phyloP scores from a whole-genome alignment of 352 stramenopile species.

The Aphanomyces astaci region DNA sequence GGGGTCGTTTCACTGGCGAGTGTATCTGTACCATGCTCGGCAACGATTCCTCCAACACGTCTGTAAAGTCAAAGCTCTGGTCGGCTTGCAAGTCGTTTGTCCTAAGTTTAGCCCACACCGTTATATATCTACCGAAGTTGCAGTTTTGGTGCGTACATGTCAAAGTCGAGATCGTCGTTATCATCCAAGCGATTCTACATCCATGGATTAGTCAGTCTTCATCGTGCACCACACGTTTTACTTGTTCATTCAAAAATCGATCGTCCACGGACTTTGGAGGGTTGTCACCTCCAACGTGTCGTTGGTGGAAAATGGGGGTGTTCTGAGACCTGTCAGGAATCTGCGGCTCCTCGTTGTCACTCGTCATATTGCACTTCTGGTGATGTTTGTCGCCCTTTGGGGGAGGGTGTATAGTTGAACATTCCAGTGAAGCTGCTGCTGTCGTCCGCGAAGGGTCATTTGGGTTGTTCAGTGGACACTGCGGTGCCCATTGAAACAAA shows the following conservation, averaged over 20 bases:
- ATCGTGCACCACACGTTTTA: background rate
- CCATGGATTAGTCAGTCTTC: background rate
- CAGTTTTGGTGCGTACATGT: conserved; percentile 41
- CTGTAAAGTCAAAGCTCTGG: conserved; percentile 30
- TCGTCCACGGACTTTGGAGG: background rate
- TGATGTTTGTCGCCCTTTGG: background rate
- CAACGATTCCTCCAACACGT: conserved; percentile 11
- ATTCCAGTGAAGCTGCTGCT: background rate
- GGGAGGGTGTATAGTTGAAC: no score
- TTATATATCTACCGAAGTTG: conserved; percentile 15
- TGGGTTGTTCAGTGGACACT: background rate
- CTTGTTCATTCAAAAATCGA: background rate
- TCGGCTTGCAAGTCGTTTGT: conserved; percentile 31
- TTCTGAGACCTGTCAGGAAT: no score
- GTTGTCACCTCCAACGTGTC: background rate
- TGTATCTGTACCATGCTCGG: conserved; percentile 15
- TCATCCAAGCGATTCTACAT: conserved; percentile 25
- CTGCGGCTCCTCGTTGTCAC: background rate
- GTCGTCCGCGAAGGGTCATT: background rate
- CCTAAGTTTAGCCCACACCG: conserved; percentile 23
- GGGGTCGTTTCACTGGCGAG: background rate
- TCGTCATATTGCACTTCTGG: background rate
- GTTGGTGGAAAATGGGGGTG: no score
- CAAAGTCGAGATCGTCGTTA: conserved; percentile 40
- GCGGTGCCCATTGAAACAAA: background rate